Conservation (phyloP, 495 filamentous ascomycete species). For the Podospora didyma region DNA sequence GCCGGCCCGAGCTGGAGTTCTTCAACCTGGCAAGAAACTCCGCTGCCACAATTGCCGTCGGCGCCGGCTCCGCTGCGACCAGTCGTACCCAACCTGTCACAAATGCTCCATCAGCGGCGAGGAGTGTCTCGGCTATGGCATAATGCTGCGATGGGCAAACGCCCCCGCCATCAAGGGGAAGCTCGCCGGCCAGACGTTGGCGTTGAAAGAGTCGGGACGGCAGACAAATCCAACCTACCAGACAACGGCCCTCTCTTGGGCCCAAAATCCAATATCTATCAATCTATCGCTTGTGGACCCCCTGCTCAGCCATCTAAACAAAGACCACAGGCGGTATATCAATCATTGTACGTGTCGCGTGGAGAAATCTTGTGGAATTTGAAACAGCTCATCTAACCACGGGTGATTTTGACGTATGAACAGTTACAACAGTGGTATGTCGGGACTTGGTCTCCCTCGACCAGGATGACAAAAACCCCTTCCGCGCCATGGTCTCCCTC, state of each 20-base stretch:
- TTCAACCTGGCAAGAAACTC: constrained; percentile 1
- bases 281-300: constrained; percentile 33
- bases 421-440: constrained; percentile 51
- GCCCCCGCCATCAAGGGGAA: constrained; percentile 38
- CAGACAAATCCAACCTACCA: no score
- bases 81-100: constrained; percentile 43
- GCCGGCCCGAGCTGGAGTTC: not conserved
- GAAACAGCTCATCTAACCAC: not conserved
- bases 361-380: constrained; percentile 1
- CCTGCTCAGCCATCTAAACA: constrained; percentile 29
- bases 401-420: not conserved
- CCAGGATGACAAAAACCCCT: constrained; percentile 43
- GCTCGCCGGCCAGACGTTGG: no score
- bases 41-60: constrained; percentile 40
- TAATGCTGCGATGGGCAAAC: constrained; percentile 37
- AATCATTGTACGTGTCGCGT: constrained; percentile 41
- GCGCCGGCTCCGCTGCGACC: constrained; percentile 52
- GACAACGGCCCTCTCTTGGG: no score
- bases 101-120: constrained; percentile 45
- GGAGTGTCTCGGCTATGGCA: constrained; percentile 43
- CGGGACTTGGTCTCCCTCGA: constrained; percentile 51
- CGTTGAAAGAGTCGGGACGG: no score
- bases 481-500: constrained; percentile 47
- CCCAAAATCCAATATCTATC: not conserved
- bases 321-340: constrained; percentile 40